Base-by-base conservation (phyloP, 2,329 filamentous ascomycete genomes). In the Ceratocystis huliohia region DNA sequence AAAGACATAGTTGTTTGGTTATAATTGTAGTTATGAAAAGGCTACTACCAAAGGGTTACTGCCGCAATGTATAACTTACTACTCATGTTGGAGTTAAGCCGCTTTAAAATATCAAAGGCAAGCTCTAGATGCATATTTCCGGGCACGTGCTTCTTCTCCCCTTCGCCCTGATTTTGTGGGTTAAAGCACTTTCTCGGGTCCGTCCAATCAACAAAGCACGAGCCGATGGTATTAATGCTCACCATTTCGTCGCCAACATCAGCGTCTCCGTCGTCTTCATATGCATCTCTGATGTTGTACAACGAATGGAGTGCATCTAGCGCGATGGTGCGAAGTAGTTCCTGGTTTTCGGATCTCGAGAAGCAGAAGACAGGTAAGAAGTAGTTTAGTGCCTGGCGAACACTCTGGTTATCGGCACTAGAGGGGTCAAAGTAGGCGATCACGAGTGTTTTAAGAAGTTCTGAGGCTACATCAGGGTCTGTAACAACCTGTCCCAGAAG, bases 321-420 rank as follows among this genome's bases (percentile, higher is more conserved):
- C 0, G 88, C 84, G 22, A 96, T 83, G 20, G 80, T 77, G 5
- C 85, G 84, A 88, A 97, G 91, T 44, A 91, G 81, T 33, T 88
- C 83, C 69, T 94, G 91, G 72, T 96, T 96, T 69, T 89, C 88
- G 3, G 86, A 75, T 2, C 89, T 83, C 6, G 88, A 92, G 75
- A 93, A 96, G 75, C 90, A 94, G 78, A 95, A 97, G 0, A 96
- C 92, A 0, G 93, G 93, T 45, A 97, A 79, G 80, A 96, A 96
- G 75, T 97, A 97, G 70, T 89, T 91, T 65, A 97, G 80, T 0
- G 89, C 88, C 75, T 97, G 93, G 25, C 91, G 82, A 5, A 96
- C 85, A 7, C 86, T 86, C 70, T 93, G 88, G 73, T 96, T 96
- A 33, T 82, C 81, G 0, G 84, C 82, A 3, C 89, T 94, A 3